Percentiles rank a stretch among this genome's conserved stretches.
Evolutionary conservation across 2,329 filamentous ascomycete species (phyloP).

Genomic region (Monosporascus sp.): DNA sequence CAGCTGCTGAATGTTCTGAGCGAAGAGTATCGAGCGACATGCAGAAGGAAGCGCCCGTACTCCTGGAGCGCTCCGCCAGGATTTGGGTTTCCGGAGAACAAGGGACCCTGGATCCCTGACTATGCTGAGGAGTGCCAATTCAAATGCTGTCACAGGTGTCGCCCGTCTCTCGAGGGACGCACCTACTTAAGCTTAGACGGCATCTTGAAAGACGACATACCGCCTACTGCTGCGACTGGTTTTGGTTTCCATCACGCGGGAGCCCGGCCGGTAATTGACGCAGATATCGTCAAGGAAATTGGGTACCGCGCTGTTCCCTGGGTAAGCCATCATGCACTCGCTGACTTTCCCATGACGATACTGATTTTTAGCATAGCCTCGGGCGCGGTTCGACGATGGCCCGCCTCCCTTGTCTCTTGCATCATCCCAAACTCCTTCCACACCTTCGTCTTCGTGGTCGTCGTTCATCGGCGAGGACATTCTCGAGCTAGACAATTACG

Average conservation of each 20-base stretch:
- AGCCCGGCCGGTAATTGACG: conserved; percentile 39
- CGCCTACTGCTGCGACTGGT: conserved; percentile 43
- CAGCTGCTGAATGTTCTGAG: conserved; percentile 31
- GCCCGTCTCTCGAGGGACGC: conserved; percentile 38
- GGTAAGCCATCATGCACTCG: conserved; percentile 25
- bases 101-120: conserved; percentile 34
- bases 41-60: background rate
- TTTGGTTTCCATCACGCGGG: conserved; percentile 46
- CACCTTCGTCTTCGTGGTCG: background rate
- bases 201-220: conserved; percentile 44
- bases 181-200: conserved; percentile 46
- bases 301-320: conserved; percentile 33
- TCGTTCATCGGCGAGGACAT: background rate
- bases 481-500: background rate
- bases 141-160: conserved; percentile 47
- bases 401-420: background rate
- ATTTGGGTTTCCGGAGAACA: conserved; percentile 9
- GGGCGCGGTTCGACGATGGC: background rate
- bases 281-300: conserved; percentile 33
- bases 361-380: conserved; percentile 11
- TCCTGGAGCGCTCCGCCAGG: conserved; percentile 12
- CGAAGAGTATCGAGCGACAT: conserved; percentile 7
- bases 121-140: conserved; percentile 42
- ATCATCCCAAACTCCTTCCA: background rate
- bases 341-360: background rate